A percentile compares a stretch with the other conserved stretches of the same genome.
phyloP scores from a whole-genome alignment of 495 filamentous ascomycete genomes.

The Penicillium verhagenii region DNA sequence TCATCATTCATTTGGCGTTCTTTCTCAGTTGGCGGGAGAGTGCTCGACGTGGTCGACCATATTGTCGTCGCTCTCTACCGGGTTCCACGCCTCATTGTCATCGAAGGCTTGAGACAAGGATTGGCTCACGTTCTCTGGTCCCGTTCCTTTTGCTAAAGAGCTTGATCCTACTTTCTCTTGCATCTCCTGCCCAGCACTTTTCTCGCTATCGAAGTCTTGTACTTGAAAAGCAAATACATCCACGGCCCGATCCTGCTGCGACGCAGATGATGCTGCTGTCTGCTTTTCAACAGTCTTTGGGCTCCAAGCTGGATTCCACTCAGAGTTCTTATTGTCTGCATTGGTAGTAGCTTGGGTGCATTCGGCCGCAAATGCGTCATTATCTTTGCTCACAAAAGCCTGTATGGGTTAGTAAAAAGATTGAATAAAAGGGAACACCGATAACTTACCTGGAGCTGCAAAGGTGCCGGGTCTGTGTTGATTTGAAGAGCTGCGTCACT shows the following conservation, averaged over 20 bases:
- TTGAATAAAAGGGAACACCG: neutral
- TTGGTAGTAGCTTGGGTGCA: slow-evolving; percentile 18
- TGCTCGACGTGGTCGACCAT: slow-evolving; percentile 18
- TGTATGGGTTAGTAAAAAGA: slow-evolving; percentile 17
- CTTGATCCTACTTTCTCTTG: slow-evolving; percentile 29
- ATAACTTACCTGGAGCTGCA: slow-evolving; percentile 40
- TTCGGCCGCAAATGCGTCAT: slow-evolving; percentile 46
- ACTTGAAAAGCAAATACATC: slow-evolving; percentile 48
- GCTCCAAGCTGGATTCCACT: neutral
- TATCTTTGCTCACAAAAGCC: slow-evolving; percentile 50
- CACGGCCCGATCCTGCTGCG: slow-evolving; percentile 15
- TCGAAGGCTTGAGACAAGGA: slow-evolving; percentile 3
- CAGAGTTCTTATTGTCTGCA: neutral
- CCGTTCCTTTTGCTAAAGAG: slow-evolving; percentile 12
- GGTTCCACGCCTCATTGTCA: slow-evolving; percentile 11
- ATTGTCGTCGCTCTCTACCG: slow-evolving; percentile 13
- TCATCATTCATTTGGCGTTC: slow-evolving; percentile 18
- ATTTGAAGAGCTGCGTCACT: slow-evolving; percentile 43
- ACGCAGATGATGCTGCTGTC: neutral
- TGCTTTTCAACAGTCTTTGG: neutral
- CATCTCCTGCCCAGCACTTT: slow-evolving; percentile 36
- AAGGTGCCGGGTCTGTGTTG: slow-evolving; percentile 30
- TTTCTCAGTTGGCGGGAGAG: slow-evolving; percentile 3
- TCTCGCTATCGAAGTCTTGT: slow-evolving; percentile 33
- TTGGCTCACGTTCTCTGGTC: neutral